Base-by-base conservation (phyloP, 306 rosid species). In the Dryas alaskensis region DNA sequence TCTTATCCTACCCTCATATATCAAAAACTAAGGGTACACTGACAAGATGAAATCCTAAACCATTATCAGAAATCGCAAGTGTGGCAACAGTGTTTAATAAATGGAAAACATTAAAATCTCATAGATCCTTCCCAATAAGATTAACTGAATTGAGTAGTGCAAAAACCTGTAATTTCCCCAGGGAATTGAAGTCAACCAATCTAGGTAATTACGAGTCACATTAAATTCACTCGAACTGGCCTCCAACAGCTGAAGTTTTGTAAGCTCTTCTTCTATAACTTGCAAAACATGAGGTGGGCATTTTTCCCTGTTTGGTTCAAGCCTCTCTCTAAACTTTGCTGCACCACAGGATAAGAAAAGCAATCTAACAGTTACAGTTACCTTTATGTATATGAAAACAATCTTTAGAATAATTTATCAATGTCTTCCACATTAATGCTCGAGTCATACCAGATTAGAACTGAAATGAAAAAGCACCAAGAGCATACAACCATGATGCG, bases 171-270 rank as follows among this genome's bases (percentile, higher is more conserved):
- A 92, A 82, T 87, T 92, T 81, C 97, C 99, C 98, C 98, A 95
- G 52, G 99, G 98, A 59, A 95, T 90, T 68, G 88, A 94, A 60
- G 98, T 95, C 92, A 95, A 84, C 99, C 99, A 95, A 86, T 95
- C 99, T 82, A 95, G 84, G 82, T 95, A 95, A 84, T 95, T 95
- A 67, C 99, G 92, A 11, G 99, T 95, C 65, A 95, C 99, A 68
- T 92, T 92, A 86, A 95, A 95, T 83, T 94, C 98, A 80, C 99
- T 95, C 0, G 98, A 95, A 80, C 99, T 92, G 67, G 99, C 96
- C 84, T 95, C 99, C 82, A 95, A 82, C 22, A 95, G 87, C 82
- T 92, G 99, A 66, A 92, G 82, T 81, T 95, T 92, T 62, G 97
- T 81, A 50, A 92, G 98, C 81, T 95, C 99, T 88, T 95, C 99